These are phyloP conservation scores for Fusarium sacchari DNA, from an alignment of 2,329 filamentous ascomycete species.

Conservation along the genomic window DNA sequence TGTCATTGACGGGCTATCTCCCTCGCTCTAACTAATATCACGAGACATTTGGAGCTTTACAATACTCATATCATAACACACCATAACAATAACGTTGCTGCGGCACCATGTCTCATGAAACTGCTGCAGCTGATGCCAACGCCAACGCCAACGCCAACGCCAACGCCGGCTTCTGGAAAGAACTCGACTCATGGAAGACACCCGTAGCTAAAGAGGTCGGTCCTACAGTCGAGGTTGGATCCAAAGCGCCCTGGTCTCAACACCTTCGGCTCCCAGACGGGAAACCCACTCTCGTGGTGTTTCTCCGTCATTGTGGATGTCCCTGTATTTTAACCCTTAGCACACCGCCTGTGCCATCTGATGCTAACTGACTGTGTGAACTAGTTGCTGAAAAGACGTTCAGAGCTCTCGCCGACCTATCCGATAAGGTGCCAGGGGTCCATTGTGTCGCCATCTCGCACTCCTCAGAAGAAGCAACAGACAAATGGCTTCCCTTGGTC, in stretches of 20 bases:
- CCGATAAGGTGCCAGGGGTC: constrained; percentile 58
- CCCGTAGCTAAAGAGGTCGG: constrained; percentile 55
- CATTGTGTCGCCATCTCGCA: constrained; percentile 72
- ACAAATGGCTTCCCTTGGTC: constrained; percentile 66
- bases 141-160: constrained; percentile 10
- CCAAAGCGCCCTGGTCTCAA: constrained; percentile 64
- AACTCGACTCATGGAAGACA: constrained; percentile 55
- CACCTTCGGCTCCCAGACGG: constrained; percentile 62
- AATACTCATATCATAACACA: not conserved
- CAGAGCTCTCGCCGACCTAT: constrained; percentile 61
- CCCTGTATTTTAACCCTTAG: constrained; percentile 62
- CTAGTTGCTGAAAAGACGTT: constrained; percentile 76
- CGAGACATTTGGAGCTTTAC: constrained; percentile 11
- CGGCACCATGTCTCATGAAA: constrained; percentile 28
- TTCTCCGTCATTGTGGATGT: constrained; percentile 78
- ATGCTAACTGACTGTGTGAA: not conserved
- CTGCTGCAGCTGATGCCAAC: not conserved
- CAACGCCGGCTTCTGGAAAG: constrained; percentile 47
- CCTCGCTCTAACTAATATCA: constrained; percentile 2
- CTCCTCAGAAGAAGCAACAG: constrained; percentile 61
- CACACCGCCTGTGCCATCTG: not conserved
- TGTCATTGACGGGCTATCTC: constrained; percentile 24
- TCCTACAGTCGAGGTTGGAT: constrained; percentile 61
- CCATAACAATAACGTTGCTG: not conserved
- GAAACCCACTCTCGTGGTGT: constrained; percentile 71